Conservation (phyloP, 148 eudicot species). For the Dysphania ambrosioides region DNA sequence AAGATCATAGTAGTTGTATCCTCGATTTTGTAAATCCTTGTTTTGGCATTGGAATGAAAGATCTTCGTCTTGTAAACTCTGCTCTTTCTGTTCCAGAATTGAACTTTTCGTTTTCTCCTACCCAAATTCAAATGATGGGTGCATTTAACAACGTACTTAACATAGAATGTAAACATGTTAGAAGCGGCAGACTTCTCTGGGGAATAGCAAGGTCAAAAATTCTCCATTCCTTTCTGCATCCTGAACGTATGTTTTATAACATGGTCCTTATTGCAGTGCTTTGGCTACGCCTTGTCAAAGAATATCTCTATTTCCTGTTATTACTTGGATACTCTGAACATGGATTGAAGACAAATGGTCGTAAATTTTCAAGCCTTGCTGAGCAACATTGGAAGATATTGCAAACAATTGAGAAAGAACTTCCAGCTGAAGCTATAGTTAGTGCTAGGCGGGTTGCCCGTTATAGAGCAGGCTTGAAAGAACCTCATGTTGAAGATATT, state of each 20-base stretch:
- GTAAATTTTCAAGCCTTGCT: slow-evolving; percentile 33
- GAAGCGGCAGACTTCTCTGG: slow-evolving; percentile 84
- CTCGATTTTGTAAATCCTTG: slow-evolving; percentile 43
- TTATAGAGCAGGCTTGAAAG: slow-evolving; percentile 35
- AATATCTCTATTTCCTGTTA: slow-evolving; percentile 52
- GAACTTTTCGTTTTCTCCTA: slow-evolving; percentile 52
- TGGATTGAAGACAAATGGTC: slow-evolving; percentile 32
- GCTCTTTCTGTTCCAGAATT: slow-evolving; percentile 49
- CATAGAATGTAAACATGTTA: slow-evolving; percentile 32
- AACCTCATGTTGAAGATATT: slow-evolving; percentile 23
- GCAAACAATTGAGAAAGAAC: slow-evolving; percentile 61
- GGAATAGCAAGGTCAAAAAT: slow-evolving; percentile 58
- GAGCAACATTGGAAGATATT: slow-evolving; percentile 47
- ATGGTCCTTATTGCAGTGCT: slow-evolving; percentile 43
- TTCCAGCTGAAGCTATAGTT: slow-evolving; percentile 66
- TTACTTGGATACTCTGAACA: slow-evolving; percentile 59
- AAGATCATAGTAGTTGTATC: slow-evolving; percentile 37
- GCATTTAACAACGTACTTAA: slow-evolving; percentile 36
- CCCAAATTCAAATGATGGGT: slow-evolving; percentile 39
- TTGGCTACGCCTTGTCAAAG: slow-evolving; percentile 56
- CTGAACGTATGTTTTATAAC: slow-evolving; percentile 41
- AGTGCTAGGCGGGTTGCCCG: slow-evolving; percentile 71
- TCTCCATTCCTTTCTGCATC: slow-evolving; percentile 37
- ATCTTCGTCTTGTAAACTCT: slow-evolving; percentile 50
- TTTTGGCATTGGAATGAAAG: slow-evolving; percentile 39